These are phyloP conservation scores for Kodamaea sp. DNA, from an alignment of 1,139 yeast genomes.

Conservation along the genomic window DNA sequence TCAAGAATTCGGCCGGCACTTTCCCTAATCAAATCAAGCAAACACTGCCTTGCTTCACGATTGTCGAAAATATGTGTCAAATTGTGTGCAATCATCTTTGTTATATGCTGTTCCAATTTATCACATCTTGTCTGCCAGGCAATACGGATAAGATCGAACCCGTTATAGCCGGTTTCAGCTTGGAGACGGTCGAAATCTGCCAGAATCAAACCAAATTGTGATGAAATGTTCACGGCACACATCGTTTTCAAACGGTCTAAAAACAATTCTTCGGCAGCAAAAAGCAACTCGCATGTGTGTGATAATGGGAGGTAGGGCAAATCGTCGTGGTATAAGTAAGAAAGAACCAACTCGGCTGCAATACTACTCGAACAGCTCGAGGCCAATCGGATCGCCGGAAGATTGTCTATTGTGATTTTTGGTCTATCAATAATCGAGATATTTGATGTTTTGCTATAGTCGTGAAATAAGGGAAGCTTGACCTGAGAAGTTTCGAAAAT, in stretches of 20 bases:
- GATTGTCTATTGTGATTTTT: constrained; percentile 16
- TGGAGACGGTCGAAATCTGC: constrained; percentile 20
- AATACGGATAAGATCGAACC: constrained; percentile 56
- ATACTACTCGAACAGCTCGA: constrained; percentile 23
- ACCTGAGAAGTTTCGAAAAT: constrained; percentile 23
- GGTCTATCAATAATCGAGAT: constrained; percentile 22
- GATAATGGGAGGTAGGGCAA: constrained; percentile 45
- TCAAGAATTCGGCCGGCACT: constrained; percentile 57
- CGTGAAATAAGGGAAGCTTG: constrained; percentile 17
- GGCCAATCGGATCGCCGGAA: constrained; percentile 32
- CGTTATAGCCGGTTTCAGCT: constrained; percentile 28
- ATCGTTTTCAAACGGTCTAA: constrained; percentile 61
- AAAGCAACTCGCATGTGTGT: constrained; percentile 52
- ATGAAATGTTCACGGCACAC: constrained; percentile 60
- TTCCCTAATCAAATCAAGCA: constrained; percentile 26
- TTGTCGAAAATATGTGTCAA: constrained; percentile 35
- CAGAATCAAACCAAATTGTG: constrained; percentile 24
- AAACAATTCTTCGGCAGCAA: constrained; percentile 59
- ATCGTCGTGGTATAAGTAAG: constrained; percentile 60
- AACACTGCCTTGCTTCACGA: constrained; percentile 21
- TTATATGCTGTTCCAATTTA: constrained; percentile 60
- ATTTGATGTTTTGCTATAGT: constrained; percentile 5
- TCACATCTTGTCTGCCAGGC: constrained; percentile 70
- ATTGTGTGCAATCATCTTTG: constrained; percentile 54
- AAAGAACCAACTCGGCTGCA: constrained; percentile 53